These are phyloP conservation scores for Ceratocystis destructans DNA, from an alignment of 2,329 filamentous ascomycete genomes.

Conservation along the genomic window DNA sequence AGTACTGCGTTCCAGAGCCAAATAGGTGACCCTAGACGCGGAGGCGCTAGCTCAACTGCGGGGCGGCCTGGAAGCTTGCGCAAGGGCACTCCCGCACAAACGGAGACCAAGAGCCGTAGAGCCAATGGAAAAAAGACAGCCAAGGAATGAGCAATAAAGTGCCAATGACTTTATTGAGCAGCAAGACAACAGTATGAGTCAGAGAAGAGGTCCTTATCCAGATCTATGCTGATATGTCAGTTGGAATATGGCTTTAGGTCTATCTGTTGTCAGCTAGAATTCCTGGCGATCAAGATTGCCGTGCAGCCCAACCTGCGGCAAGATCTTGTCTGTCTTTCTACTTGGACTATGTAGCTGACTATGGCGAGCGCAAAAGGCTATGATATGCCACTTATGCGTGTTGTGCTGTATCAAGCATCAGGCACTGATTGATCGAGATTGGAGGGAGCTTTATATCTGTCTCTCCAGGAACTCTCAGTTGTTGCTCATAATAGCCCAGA, in stretches of 20 bases:
- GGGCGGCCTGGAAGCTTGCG: not conserved
- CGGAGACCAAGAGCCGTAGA: conserved; percentile 5
- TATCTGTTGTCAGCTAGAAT: not conserved
- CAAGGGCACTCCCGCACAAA: not conserved
- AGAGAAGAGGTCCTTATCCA: not conserved
- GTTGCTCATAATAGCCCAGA: too few relatives aligned
- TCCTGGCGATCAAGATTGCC: not conserved
- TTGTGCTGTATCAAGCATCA: too few relatives aligned
- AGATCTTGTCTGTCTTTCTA: not conserved
- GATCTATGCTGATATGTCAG: not conserved
- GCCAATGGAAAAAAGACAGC: conserved; percentile 8
- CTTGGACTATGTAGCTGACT: not conserved
- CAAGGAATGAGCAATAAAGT: conserved; percentile 11
- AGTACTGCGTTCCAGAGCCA: conserved; percentile 96
- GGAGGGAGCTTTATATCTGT: too few relatives aligned
- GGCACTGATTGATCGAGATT: too few relatives aligned
- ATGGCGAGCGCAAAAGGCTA: not conserved
- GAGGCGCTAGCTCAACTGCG: conserved; percentile 23
- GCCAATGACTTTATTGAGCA: not conserved
- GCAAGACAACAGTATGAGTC: not conserved
- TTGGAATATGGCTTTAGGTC: not conserved
- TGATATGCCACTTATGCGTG: too few relatives aligned
- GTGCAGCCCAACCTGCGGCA: not conserved
- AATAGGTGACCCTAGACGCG: conserved; percentile 42
- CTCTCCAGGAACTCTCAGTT: too few relatives aligned